Base-by-base conservation (phyloP, 768 basidiomycete genomes). In the Russula abietina region DNA sequence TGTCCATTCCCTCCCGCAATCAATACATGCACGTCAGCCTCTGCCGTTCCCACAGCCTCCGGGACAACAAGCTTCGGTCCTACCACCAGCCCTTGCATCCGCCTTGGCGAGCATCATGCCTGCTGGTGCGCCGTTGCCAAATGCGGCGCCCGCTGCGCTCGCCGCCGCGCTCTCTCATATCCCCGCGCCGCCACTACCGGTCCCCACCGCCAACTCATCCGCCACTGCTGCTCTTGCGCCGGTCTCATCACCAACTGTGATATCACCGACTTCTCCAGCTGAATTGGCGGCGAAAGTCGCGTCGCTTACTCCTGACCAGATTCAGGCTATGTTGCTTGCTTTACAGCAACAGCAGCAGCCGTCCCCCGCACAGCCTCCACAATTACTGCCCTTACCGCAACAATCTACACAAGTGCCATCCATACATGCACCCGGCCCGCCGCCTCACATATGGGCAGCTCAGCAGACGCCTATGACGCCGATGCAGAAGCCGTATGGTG, bases 281-380 rank as follows among this genome's bases (percentile, higher is more conserved):
- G 79, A 81, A 19, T 79, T 92, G 43, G 85, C 85, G 9, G 83
- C 86, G 6, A 86, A 89, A 69, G 83, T 91, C 7, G 86, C 89
- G 7, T 78, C 84, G 39, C 79, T 91, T 17, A 88, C 87, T 2
- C 87, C 88, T 0, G 89, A 88, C 54, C 89, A 91, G 70, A 83
- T 91, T 41, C 84, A 88, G 64, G 73, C 80, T 53, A 82, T 91
- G 73, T 74, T 91, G 14, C 80, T 81, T 39, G 79, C 85, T 0
- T 76, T 91, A 4, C 71, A 75, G 19, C 62, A 60, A n/a, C 58
- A 60, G 2, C 61, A 62, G 7, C 60, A 41, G 17, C 17, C 26
- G 16, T 2, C 56, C 3, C 22, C 52, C 7, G 52, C 32, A 28
- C 30, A 54, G 4, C 61, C 26, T 1, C 43, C 41, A 5, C 50